Evolutionary conservation across 2,329 filamentous ascomycete genomes (phyloP).

Genomic region (Sporothrix pallida): DNA sequence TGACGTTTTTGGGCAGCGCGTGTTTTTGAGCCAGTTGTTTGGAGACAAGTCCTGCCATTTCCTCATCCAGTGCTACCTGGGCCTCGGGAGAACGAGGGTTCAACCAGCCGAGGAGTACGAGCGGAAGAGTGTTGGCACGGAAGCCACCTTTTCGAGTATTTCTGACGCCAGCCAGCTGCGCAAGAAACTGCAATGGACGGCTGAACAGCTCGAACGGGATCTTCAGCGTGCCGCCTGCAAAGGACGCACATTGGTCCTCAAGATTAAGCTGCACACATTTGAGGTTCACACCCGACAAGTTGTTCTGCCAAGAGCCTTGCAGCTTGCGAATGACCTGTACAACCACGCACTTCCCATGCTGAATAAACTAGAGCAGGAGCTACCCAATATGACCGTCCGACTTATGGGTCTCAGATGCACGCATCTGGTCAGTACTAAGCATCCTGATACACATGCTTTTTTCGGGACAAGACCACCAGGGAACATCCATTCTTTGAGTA

Average conservation of each 20-base stretch:
- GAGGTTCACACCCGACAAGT: slow-evolving; percentile 87
- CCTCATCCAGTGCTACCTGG: slow-evolving; percentile 80
- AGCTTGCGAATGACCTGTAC: slow-evolving; percentile 80
- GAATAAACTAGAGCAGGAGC: slow-evolving; percentile 80
- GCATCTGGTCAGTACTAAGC: slow-evolving; percentile 84
- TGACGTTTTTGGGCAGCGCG: slow-evolving; percentile 79
- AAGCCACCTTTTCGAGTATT: slow-evolving; percentile 87
- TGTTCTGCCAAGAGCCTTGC: slow-evolving; percentile 73
- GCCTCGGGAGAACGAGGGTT: slow-evolving; percentile 82
- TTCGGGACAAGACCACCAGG: slow-evolving; percentile 66
- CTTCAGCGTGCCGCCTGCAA: slow-evolving; percentile 80
- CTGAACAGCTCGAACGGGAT: slow-evolving; percentile 86
- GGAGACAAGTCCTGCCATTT: slow-evolving; percentile 92
- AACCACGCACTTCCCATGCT: slow-evolving; percentile 82
- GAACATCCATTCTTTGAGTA: neutral
- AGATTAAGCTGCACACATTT: slow-evolving; percentile 93
- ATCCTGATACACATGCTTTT: slow-evolving; percentile 75
- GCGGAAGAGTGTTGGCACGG: slow-evolving; percentile 91
- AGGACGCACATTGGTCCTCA: slow-evolving; percentile 87
- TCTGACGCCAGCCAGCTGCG: slow-evolving; percentile 70
- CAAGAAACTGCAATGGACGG: slow-evolving; percentile 78
- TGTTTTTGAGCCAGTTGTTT: slow-evolving; percentile 77
- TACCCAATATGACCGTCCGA: slow-evolving; percentile 77
- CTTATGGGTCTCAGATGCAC: slow-evolving; percentile 91
- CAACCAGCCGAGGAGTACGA: slow-evolving; percentile 89